Evolutionary conservation across 2,329 filamentous ascomycete genomes (phyloP).

Genomic region (Calonectria crousiana): DNA sequence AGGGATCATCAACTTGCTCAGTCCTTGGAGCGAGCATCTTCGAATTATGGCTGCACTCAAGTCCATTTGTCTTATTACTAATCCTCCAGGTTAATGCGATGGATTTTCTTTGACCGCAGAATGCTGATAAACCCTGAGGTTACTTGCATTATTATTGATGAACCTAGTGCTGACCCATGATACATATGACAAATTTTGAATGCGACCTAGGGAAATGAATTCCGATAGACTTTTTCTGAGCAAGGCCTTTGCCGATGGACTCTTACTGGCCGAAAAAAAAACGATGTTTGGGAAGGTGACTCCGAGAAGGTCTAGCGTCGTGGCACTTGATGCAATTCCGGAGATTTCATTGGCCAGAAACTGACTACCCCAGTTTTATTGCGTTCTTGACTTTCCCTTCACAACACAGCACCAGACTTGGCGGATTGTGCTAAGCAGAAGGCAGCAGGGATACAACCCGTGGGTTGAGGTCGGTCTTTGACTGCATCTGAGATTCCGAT

Average conservation of each 20-base stretch:
- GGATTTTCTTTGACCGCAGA: background rate
- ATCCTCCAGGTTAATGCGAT: background rate
- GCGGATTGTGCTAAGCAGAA: background rate
- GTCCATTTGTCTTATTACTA: background rate
- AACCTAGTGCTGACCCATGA: background rate
- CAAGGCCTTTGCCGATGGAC: background rate
- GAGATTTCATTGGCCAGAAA: background rate
- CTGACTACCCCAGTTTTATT: background rate
- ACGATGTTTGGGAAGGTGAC: background rate
- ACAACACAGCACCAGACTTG: background rate
- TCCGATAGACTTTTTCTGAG: background rate
- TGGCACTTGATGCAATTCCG: background rate
- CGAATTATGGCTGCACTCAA: background rate
- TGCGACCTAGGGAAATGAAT: background rate
- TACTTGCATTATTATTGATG: background rate
- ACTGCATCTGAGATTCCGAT: background rate
- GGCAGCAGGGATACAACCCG: background rate
- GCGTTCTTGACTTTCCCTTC: background rate
- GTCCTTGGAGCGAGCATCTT: fast-evolving
- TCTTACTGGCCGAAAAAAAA: too few relatives aligned
- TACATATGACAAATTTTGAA: background rate
- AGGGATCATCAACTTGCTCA: too few relatives aligned
- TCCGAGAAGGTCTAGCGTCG: background rate
- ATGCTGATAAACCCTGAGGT: background rate
- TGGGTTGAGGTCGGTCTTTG: background rate